Conservation (phyloP, 225 moss, liverwort and hornwort species). For the Polytrichum commune region DNA sequence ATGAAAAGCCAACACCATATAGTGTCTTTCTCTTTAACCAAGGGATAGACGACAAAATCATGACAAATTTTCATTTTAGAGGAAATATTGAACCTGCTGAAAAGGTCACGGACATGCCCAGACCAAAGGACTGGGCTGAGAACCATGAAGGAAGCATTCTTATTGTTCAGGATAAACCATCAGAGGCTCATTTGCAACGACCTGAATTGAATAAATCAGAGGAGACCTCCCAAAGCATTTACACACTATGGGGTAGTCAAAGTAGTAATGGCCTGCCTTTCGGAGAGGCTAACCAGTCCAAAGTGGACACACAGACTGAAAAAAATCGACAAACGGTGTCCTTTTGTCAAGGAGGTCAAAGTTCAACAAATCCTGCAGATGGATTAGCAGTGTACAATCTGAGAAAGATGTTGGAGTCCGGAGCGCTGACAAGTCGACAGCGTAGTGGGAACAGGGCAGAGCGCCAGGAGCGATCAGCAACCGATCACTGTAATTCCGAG, state of each 20-base stretch:
- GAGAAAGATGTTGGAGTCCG: background rate
- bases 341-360: background rate
- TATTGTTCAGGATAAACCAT: background rate
- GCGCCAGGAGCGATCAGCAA: background rate
- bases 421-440: background rate
- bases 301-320: background rate
- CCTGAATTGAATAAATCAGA: background rate
- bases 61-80: background rate
- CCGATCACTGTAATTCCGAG: background rate
- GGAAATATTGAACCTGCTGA: background rate
- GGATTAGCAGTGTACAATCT: background rate
- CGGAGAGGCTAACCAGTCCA: constrained; percentile 1
- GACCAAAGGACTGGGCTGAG: background rate
- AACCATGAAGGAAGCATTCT: background rate
- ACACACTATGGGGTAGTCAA: constrained; percentile 1
- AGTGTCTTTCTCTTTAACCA: background rate
- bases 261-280: background rate
- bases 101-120: background rate
- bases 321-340: background rate
- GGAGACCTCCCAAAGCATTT: background rate
- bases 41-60: constrained; percentile 1
- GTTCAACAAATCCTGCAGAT: background rate
- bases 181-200: background rate
- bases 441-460: background rate
- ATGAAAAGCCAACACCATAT: background rate